Percentiles rank a stretch among this genome's conserved stretches.
Conservation (phyloP, 768 basidiomycete species). For the Pisolithus marmoratus region DNA sequence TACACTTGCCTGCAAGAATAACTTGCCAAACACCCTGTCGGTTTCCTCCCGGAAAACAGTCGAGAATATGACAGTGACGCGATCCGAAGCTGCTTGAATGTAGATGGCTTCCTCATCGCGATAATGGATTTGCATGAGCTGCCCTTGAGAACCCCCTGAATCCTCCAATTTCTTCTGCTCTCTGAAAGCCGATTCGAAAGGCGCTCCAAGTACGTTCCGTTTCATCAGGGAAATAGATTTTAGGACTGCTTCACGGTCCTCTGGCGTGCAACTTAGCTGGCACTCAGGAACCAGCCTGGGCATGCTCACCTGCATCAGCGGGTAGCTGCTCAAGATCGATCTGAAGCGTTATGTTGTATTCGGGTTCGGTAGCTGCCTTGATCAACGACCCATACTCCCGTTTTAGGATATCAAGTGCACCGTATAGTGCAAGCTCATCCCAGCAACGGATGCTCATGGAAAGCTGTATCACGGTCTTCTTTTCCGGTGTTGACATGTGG, state of each 20-base stretch:
- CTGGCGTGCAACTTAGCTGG: constrained; percentile 35
- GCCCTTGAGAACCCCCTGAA: constrained; percentile 60
- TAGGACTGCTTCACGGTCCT: constrained; percentile 73
- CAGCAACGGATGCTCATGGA: constrained; percentile 99
- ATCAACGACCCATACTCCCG: constrained; percentile 80
- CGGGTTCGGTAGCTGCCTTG: constrained; percentile 64
- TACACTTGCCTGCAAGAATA: constrained; percentile 87
- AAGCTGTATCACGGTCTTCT: constrained; percentile 74
- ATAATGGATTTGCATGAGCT: constrained; percentile 91
- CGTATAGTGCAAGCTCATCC: constrained; percentile 86
- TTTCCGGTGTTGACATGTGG: constrained; percentile 82
- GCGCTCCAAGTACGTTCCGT: constrained; percentile 90
- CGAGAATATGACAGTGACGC: constrained; percentile 96
- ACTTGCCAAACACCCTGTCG: constrained; percentile 92
- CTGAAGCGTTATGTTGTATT: constrained; percentile 83
- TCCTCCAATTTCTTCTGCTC: constrained; percentile 80
- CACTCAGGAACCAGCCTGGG: background rate
- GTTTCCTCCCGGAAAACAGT: constrained; percentile 97
- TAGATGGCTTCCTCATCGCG: constrained; percentile 97
- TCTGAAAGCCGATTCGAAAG: constrained; percentile 85
- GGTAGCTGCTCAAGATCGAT: constrained; percentile 88
- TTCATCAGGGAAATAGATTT: constrained; percentile 81
- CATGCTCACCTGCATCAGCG: constrained; percentile 60
- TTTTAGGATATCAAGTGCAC: constrained; percentile 71
- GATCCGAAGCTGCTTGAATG: constrained; percentile 86